Evolutionary conservation across 2,329 filamentous ascomycete species (phyloP).

Genomic region (Neofusicoccum laricinum): DNA sequence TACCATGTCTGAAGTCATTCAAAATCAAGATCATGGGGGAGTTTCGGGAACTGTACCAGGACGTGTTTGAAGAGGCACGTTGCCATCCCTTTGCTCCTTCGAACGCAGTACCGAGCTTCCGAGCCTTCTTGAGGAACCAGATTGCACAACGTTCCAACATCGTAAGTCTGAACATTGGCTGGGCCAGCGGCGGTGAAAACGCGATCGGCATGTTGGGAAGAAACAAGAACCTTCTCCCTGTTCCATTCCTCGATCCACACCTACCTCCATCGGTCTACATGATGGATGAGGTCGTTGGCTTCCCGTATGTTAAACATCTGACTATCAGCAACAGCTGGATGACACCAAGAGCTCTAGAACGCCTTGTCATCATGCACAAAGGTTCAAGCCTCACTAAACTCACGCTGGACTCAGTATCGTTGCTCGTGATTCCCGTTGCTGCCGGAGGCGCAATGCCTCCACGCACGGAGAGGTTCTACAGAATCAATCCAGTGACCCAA

Average conservation of each 20-base stretch:
- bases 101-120: constrained; percentile 51
- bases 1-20: constrained; percentile 55
- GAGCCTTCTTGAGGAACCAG: constrained; percentile 50
- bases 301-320: constrained; percentile 58
- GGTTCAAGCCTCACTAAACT: constrained; percentile 48
- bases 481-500: no score
- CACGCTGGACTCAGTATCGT: constrained; percentile 60
- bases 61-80: constrained; percentile 50
- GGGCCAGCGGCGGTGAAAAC: constrained; percentile 66
- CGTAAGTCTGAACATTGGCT: constrained; percentile 62
- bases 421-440: not conserved
- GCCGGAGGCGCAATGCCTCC: not conserved
- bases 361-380: constrained; percentile 51
- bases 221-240: constrained; percentile 61
- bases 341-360: constrained; percentile 55
- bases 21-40: constrained; percentile 63
- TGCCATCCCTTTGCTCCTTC: constrained; percentile 47
- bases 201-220: constrained; percentile 60
- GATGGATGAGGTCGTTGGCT: constrained; percentile 33
- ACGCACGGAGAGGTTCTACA: not conserved
- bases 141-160: constrained; percentile 52
- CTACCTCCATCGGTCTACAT: constrained; percentile 18
- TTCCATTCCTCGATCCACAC: constrained; percentile 48
- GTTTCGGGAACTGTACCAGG: constrained; percentile 58
- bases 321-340: constrained; percentile 69